These are phyloP conservation scores for Chalara sp. DNA, from an alignment of 2,329 filamentous ascomycete genomes.

Conservation along the genomic window DNA sequence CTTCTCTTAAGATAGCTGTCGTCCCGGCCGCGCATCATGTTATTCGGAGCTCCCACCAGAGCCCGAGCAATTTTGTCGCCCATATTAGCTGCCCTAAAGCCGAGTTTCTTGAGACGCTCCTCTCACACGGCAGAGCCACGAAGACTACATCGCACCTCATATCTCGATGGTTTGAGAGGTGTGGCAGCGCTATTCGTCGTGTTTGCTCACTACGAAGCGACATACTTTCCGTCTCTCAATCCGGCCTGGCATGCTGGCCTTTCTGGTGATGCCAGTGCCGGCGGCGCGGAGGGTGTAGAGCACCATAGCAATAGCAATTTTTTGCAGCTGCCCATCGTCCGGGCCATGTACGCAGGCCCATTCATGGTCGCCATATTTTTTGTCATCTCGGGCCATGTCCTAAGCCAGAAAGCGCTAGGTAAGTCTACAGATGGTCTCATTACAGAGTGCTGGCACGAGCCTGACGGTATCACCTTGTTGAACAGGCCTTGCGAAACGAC, in stretches of 20 bases:
- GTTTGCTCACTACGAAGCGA: constrained; percentile 35
- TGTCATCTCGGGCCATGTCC: constrained; percentile 42
- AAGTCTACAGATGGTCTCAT: constrained; percentile 28
- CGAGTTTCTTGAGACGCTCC: too few relatives aligned
- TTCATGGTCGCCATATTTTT: constrained; percentile 47
- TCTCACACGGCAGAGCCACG: too few relatives aligned
- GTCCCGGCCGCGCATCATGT: too few relatives aligned
- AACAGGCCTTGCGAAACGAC: too few relatives aligned
- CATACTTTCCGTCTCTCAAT: constrained; percentile 2
- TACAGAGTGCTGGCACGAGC: constrained; percentile 25
- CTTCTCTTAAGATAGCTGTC: too few relatives aligned
- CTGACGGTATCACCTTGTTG: too few relatives aligned
- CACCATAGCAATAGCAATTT: constrained; percentile 22
- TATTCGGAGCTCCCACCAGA: too few relatives aligned
- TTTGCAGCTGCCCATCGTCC: constrained; percentile 39
- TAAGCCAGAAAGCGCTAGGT: constrained; percentile 38
- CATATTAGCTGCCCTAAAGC: too few relatives aligned
- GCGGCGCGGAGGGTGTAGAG: constrained; percentile 14
- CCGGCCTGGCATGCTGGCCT: constrained; percentile 29
- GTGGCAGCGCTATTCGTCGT: constrained; percentile 42
- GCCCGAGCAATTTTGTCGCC: too few relatives aligned
- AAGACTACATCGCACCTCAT: constrained; percentile 30
- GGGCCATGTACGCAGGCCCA: constrained; percentile 35
- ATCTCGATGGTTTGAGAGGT: constrained; percentile 43
- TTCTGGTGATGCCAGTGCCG: constrained; percentile 25